phyloP scores from a whole-genome alignment of 352 stramenopile species.

The Vaucheria bursata region DNA sequence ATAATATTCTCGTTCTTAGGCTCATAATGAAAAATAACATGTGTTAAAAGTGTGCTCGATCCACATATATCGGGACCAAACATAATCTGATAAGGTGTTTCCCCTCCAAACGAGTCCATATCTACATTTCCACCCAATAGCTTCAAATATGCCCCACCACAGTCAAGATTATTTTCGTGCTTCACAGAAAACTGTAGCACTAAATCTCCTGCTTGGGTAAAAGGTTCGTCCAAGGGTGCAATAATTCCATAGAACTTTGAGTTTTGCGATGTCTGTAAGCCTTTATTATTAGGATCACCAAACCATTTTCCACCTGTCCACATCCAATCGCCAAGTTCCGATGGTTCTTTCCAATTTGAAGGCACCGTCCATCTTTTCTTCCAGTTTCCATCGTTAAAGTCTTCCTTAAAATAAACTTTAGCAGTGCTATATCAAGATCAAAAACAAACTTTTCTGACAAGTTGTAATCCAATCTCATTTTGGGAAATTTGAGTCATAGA shows the following conservation, averaged over 20 bases:
- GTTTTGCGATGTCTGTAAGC: conserved; percentile 84
- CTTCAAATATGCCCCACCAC: conserved; percentile 99
- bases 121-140: conserved; percentile 61
- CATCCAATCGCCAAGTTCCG: conserved; percentile 85
- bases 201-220: conserved; percentile 77
- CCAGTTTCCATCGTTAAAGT: conserved; percentile 77
- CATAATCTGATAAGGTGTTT: conserved; percentile 72
- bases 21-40: conserved; percentile 94
- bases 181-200: conserved; percentile 94
- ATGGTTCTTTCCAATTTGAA: conserved; percentile 83
- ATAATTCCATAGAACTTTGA: conserved; percentile 94
- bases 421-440: conserved; percentile 33
- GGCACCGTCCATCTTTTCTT: conserved; percentile 67
- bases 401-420: conserved; percentile 83
- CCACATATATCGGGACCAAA: conserved; percentile 99
- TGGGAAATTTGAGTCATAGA: too few relatives aligned
- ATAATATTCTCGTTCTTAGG: conserved; percentile 76
- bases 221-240: conserved; percentile 71
- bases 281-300: conserved; percentile 72
- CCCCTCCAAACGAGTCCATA: conserved; percentile 66
- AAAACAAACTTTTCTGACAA: too few relatives aligned
- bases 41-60: conserved; percentile 79
- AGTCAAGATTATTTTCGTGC: conserved; percentile 97
- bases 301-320: conserved; percentile 84
- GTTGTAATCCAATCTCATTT: too few relatives aligned